These are phyloP conservation scores for Corynascus novoguineensis DNA, from an alignment of 495 filamentous ascomycete species.

Conservation along the genomic window DNA sequence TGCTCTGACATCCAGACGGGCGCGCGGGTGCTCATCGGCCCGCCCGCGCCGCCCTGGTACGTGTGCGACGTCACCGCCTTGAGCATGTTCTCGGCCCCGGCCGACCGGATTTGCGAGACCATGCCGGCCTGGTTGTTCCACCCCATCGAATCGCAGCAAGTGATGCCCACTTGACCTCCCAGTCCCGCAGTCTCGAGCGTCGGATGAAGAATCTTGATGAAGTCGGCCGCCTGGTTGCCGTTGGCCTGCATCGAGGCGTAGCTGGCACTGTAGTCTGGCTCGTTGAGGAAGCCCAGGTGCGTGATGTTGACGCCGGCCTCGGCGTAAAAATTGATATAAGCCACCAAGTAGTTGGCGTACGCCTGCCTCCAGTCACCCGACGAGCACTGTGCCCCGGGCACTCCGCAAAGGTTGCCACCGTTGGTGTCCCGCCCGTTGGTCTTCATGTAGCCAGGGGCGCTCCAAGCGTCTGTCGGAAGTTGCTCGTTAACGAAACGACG, in stretches of 20 bases:
- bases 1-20: slow-evolving; percentile 39
- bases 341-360: slow-evolving; percentile 51
- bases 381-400: slow-evolving; percentile 38
- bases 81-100: slow-evolving; percentile 28
- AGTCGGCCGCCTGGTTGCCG: slow-evolving; percentile 38
- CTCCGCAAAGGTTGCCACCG: slow-evolving; percentile 52
- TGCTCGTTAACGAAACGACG: too few relatives aligned
- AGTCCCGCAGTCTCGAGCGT: slow-evolving; percentile 29
- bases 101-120: slow-evolving; percentile 33
- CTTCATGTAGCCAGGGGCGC: slow-evolving; percentile 52
- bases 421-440: slow-evolving; percentile 46
- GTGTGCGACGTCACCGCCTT: slow-evolving; percentile 36
- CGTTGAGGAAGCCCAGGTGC: slow-evolving; percentile 45
- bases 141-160: slow-evolving; percentile 38
- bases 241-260: slow-evolving; percentile 38
- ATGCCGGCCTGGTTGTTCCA: slow-evolving; percentile 39
- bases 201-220: slow-evolving; percentile 37
- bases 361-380: slow-evolving; percentile 52
- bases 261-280: slow-evolving; percentile 37
- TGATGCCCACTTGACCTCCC: slow-evolving; percentile 30
- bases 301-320: slow-evolving; percentile 47
- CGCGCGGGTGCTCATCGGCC: slow-evolving; percentile 30
- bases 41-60: slow-evolving; percentile 32
- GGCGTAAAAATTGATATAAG: slow-evolving; percentile 48
- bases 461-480: slow-evolving; percentile 29